Percentiles rank a stretch among this genome's conserved stretches.
phyloP scores from a whole-genome alignment of 371 early-diverging fungal genomes.

The Conidiobolus incongruus region DNA sequence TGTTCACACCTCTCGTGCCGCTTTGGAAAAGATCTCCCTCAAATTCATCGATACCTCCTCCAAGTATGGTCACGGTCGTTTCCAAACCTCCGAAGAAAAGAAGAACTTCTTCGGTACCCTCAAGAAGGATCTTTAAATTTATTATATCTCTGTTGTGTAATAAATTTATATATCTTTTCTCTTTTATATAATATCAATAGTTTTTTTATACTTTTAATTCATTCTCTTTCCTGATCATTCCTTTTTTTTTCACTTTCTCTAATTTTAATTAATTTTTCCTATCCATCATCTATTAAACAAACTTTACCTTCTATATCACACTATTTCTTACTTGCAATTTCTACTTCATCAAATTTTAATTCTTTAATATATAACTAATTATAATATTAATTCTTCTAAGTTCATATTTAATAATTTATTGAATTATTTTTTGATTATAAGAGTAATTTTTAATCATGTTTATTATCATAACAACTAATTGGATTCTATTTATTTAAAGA shows the following conservation, averaged over 20 bases:
- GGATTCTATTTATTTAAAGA: too few relatives aligned
- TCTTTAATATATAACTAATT: too few relatives aligned
- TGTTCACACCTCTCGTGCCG: slow-evolving; percentile 81
- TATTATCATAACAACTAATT: too few relatives aligned
- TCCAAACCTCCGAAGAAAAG: slow-evolving; percentile 99
- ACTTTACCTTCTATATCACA: slow-evolving; percentile 8
- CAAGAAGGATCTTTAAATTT: slow-evolving; percentile 44
- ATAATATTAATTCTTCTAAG: too few relatives aligned
- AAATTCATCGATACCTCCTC: slow-evolving; percentile 98
- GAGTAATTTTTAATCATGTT: too few relatives aligned
- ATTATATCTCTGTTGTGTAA: not conserved
- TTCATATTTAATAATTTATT: too few relatives aligned
- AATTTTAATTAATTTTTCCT: not conserved
- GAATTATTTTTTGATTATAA: too few relatives aligned
- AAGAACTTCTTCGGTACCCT: slow-evolving; percentile 83
- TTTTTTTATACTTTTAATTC: not conserved
- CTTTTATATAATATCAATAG: not conserved
- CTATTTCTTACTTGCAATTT: slow-evolving; percentile 32
- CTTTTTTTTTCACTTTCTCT: not conserved
- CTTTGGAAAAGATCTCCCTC: slow-evolving; percentile 89
- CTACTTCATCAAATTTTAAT: too few relatives aligned
- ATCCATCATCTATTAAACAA: not conserved
- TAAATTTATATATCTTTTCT: not conserved
- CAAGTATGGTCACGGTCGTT: slow-evolving; percentile 99
- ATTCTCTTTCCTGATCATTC: not conserved